phyloP scores from a whole-genome alignment of 306 rosid genomes.

The Sphenostylis stenocarpa region DNA sequence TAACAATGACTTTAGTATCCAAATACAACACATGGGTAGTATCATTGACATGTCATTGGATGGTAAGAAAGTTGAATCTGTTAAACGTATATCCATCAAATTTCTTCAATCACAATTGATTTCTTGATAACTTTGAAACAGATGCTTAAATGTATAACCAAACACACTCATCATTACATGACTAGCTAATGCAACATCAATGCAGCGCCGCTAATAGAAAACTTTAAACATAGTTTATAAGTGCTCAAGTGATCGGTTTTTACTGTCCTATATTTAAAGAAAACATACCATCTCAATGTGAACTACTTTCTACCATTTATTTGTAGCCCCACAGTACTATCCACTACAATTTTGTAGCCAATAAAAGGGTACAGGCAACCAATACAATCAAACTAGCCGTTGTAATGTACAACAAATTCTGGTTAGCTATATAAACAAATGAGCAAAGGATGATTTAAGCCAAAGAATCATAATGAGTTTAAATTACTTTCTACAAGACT shows the following conservation, averaged over 20 bases:
- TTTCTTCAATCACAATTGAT: neutral
- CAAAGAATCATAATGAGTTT: conserved; percentile 43
- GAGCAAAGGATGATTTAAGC: conserved; percentile 34
- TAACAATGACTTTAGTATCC: neutral
- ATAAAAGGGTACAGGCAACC: conserved; percentile 29
- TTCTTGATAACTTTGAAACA: neutral
- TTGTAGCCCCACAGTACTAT: conserved; percentile 25
- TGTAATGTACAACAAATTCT: conserved; percentile 44
- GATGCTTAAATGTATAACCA: neutral
- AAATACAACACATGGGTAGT: neutral
- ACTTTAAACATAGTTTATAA: neutral
- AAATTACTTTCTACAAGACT: conserved; percentile 43
- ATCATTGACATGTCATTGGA: neutral
- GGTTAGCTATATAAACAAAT: conserved; percentile 43
- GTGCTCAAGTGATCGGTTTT: neutral
- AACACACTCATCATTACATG: neutral
- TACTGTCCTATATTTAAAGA: neutral
- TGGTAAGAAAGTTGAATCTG: neutral
- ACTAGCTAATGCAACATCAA: neutral
- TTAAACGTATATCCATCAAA: neutral
- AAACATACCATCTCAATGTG: conserved; percentile 12
- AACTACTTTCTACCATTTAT: conserved; percentile 23
- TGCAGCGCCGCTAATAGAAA: neutral
- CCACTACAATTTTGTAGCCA: conserved; percentile 28
- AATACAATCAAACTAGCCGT: conserved; percentile 22